Evolutionary conservation across 1,284 basidiomycete species (phyloP), one percentile per base, ranked within the genome.

Genomic region (Ganoderma meredithae): DNA sequence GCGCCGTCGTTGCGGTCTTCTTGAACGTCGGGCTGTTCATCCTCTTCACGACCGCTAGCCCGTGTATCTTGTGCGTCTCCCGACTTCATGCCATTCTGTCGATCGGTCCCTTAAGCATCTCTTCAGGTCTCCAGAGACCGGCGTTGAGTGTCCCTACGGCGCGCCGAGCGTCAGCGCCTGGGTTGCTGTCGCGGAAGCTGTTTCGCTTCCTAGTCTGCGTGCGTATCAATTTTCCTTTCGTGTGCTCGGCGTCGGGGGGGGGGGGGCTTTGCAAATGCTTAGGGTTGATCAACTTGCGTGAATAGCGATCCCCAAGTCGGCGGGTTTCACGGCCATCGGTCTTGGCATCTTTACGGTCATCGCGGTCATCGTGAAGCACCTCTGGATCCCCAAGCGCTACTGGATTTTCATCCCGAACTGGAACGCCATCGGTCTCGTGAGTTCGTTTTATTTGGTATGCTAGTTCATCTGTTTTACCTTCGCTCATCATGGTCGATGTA

Each of bases 141-240:
- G 56, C 5, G 19, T 44, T 63, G 49, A 71, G 67, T 89, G 88
- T 77, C 83, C 86, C 61, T 91, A 90, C 74, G 79, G 82, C 65
- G 86, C 86, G 1, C 89, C 89, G n/a, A 85, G 86, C 13, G 88
- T 89, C 22, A 75, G 83, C 68, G 89, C 89, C 0, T 91, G 90
- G 89, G 83, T 82, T 52, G 88, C 89, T 40, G 89, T 91, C 63
- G 85, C 89, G 2, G 72, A 85, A 53, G 90, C 88, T 27, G 86
- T 85, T 74, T 84, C 83, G 41, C 76, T 78, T 6, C 82, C 84
- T 19, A 79, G 75, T 61, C 81, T 87, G 31, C 85, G 66, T 67
- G 13, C n/a, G 66, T 64, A 25, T 25, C 47, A 25, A 12, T 13
- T 19, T 36, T 12, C 15, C 5, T 36, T 47, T 19, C 6, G 9